A percentile compares a stretch with the other conserved stretches of the same genome.
These are phyloP conservation scores for Monoraphidium neglectum DNA, from an alignment of 139 green algal genomes.

Conservation along the genomic window DNA sequence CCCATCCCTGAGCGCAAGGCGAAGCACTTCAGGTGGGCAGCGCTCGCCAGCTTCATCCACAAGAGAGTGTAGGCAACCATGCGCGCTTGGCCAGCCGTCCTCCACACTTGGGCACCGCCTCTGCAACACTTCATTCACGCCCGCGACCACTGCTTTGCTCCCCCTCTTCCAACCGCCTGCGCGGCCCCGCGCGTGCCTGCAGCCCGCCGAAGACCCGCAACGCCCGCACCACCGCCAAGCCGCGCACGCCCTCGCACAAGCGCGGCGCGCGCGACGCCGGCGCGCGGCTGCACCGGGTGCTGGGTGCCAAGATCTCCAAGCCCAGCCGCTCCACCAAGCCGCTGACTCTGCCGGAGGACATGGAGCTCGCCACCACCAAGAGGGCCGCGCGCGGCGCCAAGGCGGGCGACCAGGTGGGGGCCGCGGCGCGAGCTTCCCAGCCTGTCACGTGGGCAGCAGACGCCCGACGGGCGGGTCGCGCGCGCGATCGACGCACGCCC, in stretches of 20 bases:
- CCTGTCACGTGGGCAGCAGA: no score
- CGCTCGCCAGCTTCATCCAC: background rate
- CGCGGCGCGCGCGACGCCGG: background rate
- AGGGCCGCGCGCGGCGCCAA: background rate
- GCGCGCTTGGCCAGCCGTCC: no score
- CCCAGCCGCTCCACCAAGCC: constrained; percentile 40
- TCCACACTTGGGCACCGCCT: no score
- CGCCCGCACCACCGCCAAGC: constrained; percentile 9
- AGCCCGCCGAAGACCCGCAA: constrained; percentile 7
- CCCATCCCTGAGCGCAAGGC: constrained; percentile 18
- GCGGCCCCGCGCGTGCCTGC: background rate
- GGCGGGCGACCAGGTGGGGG: no score
- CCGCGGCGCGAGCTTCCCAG: no score
- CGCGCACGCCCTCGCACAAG: background rate
- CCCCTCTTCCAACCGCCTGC: background rate
- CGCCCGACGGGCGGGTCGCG: no score
- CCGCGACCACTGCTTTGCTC: background rate
- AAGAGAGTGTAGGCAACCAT: no score
- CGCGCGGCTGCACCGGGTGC: constrained; percentile 16
- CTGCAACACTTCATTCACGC: no score
- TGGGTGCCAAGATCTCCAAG: constrained; percentile 16
- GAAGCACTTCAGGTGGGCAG: background rate
- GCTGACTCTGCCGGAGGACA: constrained; percentile 55
- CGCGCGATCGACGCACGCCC: no score
- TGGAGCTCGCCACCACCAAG: constrained; percentile 50